These are phyloP conservation scores for Lentinus tigrinus DNA, from an alignment of 768 basidiomycete species.

Conservation along the genomic window DNA sequence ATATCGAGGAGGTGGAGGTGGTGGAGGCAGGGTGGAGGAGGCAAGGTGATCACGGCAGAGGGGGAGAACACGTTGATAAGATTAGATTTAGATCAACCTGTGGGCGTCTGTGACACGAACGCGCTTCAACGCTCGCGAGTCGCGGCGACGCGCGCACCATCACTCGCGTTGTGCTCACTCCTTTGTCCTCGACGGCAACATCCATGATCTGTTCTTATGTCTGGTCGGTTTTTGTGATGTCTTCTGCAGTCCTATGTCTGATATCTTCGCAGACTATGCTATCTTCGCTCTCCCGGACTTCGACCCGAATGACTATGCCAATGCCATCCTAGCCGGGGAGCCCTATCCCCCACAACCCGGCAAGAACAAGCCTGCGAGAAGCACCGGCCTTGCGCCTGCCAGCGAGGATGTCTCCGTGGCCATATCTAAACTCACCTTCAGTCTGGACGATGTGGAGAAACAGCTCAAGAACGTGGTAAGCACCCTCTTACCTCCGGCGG, in stretches of 20 bases:
- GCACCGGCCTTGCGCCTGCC: slow-evolving; percentile 48
- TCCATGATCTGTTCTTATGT: slow-evolving; percentile 18
- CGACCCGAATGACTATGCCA: slow-evolving; percentile 88
- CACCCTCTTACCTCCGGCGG: slow-evolving; percentile 1
- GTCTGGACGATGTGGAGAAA: slow-evolving; percentile 88
- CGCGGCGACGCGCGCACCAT: background rate
- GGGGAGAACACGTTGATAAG: slow-evolving; percentile 2
- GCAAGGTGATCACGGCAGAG: too few species aligned
- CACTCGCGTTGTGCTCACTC: background rate
- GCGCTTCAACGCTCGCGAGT: too few species aligned
- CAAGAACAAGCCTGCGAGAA: slow-evolving; percentile 34
- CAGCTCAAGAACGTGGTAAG: slow-evolving; percentile 84
- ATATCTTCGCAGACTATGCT: slow-evolving; percentile 37
- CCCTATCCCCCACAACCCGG: slow-evolving; percentile 54
- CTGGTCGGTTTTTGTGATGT: slow-evolving; percentile 14
- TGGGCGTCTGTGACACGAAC: slow-evolving; percentile 2
- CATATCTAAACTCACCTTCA: slow-evolving; percentile 82
- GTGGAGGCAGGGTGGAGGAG: too few species aligned
- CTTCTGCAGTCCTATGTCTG: background rate
- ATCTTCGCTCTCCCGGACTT: slow-evolving; percentile 76
- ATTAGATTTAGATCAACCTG: slow-evolving; percentile 1
- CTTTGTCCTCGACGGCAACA: background rate
- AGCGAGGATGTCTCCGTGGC: slow-evolving; percentile 90
- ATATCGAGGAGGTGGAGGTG: background rate
- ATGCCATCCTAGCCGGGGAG: slow-evolving; percentile 84